phyloP scores from a whole-genome alignment of 768 basidiomycete species.

The Macrolepiota fuliginosa region DNA sequence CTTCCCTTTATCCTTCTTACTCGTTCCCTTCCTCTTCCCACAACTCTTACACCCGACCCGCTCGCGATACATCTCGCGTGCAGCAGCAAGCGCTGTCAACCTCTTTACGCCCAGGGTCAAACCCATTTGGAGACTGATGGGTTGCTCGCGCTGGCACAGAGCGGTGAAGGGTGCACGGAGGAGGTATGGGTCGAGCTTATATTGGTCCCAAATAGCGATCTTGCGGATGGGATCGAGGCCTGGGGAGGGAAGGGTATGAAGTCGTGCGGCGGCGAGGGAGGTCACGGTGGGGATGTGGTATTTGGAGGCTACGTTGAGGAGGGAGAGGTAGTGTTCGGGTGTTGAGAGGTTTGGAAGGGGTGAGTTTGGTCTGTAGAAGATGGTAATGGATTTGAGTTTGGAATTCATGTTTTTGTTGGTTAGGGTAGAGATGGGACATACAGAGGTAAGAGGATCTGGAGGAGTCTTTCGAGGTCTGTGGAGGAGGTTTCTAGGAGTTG shows the following conservation, averaged over 20 bases:
- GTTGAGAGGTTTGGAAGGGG: not conserved
- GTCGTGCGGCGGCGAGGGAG: constrained; percentile 9
- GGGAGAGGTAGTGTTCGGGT: constrained; percentile 9
- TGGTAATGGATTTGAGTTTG: not conserved
- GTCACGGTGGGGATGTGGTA: constrained; percentile 10
- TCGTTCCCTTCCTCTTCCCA: constrained; percentile 18
- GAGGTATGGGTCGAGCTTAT: constrained; percentile 28
- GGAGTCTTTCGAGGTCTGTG: constrained; percentile 1
- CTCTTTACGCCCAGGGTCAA: constrained; percentile 30
- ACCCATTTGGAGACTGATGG: constrained; percentile 31
- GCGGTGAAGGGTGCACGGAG: constrained; percentile 27
- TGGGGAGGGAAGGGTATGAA: constrained; percentile 21
- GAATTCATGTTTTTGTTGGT: too few relatives aligned
- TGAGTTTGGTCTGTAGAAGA: not conserved
- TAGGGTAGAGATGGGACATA: not conserved
- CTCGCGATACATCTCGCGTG: constrained; percentile 29
- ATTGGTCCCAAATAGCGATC: constrained; percentile 34
- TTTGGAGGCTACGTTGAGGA: constrained; percentile 9
- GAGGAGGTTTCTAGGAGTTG: constrained; percentile 24
- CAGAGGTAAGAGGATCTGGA: constrained; percentile 6
- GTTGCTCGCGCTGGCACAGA: constrained; percentile 28
- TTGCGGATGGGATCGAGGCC: constrained; percentile 30
- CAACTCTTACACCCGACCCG: constrained; percentile 25
- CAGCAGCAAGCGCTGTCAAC: constrained; percentile 31
- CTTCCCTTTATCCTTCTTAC: constrained; percentile 21